phyloP scores from a whole-genome alignment of 495 filamentous ascomycete species.

The Penicillium argentinense region DNA sequence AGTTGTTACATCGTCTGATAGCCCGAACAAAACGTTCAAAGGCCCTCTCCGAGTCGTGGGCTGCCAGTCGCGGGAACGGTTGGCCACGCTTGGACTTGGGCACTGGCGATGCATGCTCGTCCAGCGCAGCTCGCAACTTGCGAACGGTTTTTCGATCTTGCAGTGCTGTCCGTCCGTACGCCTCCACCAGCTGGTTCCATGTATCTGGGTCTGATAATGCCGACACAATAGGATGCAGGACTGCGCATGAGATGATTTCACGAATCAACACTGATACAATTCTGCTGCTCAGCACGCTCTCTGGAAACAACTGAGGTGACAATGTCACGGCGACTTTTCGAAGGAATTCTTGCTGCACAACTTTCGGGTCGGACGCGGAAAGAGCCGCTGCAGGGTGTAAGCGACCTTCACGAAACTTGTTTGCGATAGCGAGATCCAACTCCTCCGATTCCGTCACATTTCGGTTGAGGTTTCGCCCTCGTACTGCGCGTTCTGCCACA shows the following conservation, averaged over 20 bases:
- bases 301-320: conserved; percentile 74
- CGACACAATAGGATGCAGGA: conserved; percentile 40
- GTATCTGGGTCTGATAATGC: conserved; percentile 78
- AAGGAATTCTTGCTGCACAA: conserved; percentile 83
- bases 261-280: conserved; percentile 76
- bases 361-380: conserved; percentile 75
- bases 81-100: conserved; percentile 63
- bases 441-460: conserved; percentile 96
- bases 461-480: conserved; percentile 81
- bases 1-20: conserved; percentile 82
- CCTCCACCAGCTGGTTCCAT: conserved; percentile 95
- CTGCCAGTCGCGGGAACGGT: conserved; percentile 64
- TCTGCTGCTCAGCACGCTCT: conserved; percentile 70
- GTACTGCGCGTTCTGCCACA: conserved; percentile 81
- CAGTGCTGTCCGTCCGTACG: conserved; percentile 80
- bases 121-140: conserved; percentile 88
- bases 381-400: conserved; percentile 87
- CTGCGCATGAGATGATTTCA: conserved; percentile 70
- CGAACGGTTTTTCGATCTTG: conserved; percentile 95
- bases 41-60: conserved; percentile 78
- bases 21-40: conserved; percentile 94
- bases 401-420: conserved; percentile 85
- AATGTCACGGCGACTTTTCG: conserved; percentile 67
- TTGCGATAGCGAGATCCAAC: conserved; percentile 88
- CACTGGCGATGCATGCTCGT: conserved; percentile 87